Conservation (phyloP, 2,329 filamentous ascomycete genomes). For the Ophiobolus disseminans region DNA sequence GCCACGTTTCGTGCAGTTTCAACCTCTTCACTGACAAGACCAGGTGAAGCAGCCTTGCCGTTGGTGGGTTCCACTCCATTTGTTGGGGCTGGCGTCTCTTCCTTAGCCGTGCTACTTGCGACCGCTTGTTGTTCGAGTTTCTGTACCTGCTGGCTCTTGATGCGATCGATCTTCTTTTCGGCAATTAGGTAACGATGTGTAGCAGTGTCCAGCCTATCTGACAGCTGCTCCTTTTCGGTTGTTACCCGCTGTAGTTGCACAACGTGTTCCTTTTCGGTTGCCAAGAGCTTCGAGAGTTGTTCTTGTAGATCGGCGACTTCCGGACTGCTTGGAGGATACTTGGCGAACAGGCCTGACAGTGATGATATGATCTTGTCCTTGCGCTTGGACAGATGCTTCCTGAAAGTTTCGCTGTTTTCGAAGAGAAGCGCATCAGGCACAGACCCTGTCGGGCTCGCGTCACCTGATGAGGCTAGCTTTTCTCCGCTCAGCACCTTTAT, state of each 20-base stretch:
- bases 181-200: constrained; percentile 93
- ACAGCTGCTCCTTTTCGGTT: constrained; percentile 82
- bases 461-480: constrained; percentile 30
- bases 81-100: constrained; percentile 54
- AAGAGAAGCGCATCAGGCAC: constrained; percentile 64
- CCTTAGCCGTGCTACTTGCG: constrained; percentile 32
- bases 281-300: constrained; percentile 76
- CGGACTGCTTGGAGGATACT: constrained; percentile 61
- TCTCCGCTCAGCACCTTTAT: constrained; percentile 54
- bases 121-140: constrained; percentile 87
- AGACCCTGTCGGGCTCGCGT: constrained; percentile 34
- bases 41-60: constrained; percentile 60
- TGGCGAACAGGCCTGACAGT: constrained; percentile 71
- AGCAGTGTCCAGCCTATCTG: constrained; percentile 85
- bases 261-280: constrained; percentile 81
- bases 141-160: constrained; percentile 86
- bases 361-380: constrained; percentile 78
- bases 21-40: constrained; percentile 68
- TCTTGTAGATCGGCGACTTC: constrained; percentile 76
- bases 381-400: constrained; percentile 79
- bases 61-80: constrained; percentile 63
- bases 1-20: constrained; percentile 81
- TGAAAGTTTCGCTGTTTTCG: constrained; percentile 67
- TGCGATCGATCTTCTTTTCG: constrained; percentile 90
- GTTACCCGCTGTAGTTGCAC: constrained; percentile 77